These are phyloP conservation scores for Tetratostichococcus sp. DNA, from an alignment of 139 green algal species.

Conservation along the genomic window DNA sequence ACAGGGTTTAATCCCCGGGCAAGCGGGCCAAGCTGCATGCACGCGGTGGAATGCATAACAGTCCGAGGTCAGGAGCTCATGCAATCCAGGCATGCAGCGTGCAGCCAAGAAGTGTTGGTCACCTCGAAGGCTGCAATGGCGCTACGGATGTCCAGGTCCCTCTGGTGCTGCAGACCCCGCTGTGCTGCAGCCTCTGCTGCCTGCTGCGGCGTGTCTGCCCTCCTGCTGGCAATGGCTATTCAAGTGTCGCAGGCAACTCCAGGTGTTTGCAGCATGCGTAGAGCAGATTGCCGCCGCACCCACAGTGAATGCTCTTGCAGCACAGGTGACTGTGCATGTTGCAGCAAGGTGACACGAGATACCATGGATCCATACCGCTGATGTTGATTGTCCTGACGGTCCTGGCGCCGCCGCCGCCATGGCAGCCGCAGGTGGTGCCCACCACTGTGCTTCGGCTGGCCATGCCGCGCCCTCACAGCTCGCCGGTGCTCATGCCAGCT, in stretches of 20 bases:
- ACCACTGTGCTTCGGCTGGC: neutral
- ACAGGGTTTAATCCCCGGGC: no score
- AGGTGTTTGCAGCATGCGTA: neutral
- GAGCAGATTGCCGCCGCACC: no score
- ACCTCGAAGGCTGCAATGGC: neutral
- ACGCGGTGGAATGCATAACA: no score
- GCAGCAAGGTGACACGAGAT: no score
- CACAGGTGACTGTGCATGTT: no score
- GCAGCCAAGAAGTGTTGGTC: no score
- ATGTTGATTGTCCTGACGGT: neutral
- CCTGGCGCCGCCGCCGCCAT: neutral
- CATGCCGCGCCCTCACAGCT: neutral
- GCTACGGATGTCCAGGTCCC: neutral
- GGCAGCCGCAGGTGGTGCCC: neutral
- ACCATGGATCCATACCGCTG: no score
- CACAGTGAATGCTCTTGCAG: no score
- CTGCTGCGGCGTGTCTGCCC: neutral
- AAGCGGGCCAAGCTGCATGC: no score
- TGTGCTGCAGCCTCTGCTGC: neutral
- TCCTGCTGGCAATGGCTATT: no score
- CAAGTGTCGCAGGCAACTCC: neutral
- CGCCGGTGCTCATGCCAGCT: neutral
- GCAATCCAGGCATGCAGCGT: no score
- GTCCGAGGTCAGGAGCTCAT: no score
- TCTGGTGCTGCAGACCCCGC: neutral